Evolutionary conservation across 768 basidiomycete species (phyloP).

Genomic region (Panellus pusillus): DNA sequence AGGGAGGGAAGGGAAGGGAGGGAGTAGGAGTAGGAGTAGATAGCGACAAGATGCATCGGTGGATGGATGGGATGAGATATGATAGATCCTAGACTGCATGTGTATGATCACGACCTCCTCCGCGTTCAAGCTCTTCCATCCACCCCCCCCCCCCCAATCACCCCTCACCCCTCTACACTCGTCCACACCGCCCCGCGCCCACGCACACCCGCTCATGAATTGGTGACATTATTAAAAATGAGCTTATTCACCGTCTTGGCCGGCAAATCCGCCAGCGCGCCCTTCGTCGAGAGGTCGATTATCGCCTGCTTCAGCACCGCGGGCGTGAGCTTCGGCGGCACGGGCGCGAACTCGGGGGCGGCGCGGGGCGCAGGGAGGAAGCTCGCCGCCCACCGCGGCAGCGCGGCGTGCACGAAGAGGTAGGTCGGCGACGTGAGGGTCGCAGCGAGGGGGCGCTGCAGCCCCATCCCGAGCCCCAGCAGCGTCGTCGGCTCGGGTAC

Average conservation of each 20-base stretch:
- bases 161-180: too few species aligned
- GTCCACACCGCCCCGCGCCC: too few species aligned
- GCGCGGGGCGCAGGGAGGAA: conserved; percentile 58
- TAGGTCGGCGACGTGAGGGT: conserved; percentile 47
- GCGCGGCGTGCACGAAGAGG: conserved; percentile 49
- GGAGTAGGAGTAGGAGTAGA: neutral
- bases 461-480: conserved; percentile 10
- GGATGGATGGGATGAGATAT: neutral
- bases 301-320: conserved; percentile 77
- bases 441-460: conserved; percentile 33
- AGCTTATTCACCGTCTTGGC: conserved; percentile 65
- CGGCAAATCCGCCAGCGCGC: conserved; percentile 50
- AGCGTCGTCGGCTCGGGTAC: conserved; percentile 29
- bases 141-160: neutral
- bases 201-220: neutral
- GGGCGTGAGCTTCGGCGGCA: conserved; percentile 55
- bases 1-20: neutral
- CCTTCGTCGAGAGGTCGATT: conserved; percentile 54
- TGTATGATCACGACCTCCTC: neutral
- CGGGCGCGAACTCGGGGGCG: conserved; percentile 43
- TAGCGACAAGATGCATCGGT: neutral
- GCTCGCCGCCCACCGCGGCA: conserved; percentile 57
- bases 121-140: too few species aligned
- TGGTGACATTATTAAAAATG: conserved; percentile 76
- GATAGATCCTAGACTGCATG: neutral